These are phyloP conservation scores for Mrakiaceae sp. DNA, from an alignment of 1,284 basidiomycete genomes.

Conservation along the genomic window DNA sequence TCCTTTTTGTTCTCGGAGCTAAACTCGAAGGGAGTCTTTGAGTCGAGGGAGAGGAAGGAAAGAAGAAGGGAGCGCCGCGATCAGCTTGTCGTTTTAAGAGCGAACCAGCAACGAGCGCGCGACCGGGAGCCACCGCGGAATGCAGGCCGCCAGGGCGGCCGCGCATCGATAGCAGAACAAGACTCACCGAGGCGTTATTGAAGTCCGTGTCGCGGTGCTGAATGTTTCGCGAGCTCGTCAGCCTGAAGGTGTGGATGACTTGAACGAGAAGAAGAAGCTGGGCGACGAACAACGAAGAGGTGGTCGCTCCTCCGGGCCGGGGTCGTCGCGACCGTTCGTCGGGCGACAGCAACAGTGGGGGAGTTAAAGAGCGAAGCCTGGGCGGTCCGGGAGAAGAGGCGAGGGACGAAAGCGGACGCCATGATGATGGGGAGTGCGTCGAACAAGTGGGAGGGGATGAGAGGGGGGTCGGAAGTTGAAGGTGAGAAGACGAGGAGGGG, in stretches of 20 bases:
- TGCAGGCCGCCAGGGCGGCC: not conserved
- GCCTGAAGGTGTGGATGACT: slow-evolving; percentile 14
- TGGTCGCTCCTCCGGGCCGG: slow-evolving; percentile 32
- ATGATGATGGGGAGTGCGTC: not conserved
- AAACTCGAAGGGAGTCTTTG: slow-evolving; percentile 82
- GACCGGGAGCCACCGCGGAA: not conserved
- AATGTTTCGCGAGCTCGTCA: not conserved
- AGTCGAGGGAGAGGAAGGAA: not conserved
- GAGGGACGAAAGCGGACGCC: not conserved
- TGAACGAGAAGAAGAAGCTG: slow-evolving; percentile 9
- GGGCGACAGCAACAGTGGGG: not conserved
- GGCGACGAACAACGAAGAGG: slow-evolving; percentile 43
- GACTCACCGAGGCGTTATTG: slow-evolving; percentile 69
- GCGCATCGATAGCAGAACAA: slow-evolving; percentile 4
- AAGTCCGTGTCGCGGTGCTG: slow-evolving; percentile 88
- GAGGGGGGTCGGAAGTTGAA: not conserved
- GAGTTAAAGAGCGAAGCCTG: not conserved
- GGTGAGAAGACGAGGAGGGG: not conserved
- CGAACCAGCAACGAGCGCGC: not conserved
- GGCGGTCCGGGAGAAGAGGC: not conserved
- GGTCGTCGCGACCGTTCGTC: not conserved
- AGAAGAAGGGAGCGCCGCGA: not conserved
- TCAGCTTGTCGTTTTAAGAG: not conserved
- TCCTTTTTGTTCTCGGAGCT: slow-evolving; percentile 66
- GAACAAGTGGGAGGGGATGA: not conserved